Percentiles rank a stretch among this genome's conserved stretches.
phyloP scores from a whole-genome alignment of 1,284 basidiomycete genomes.

The Sphaerobolus stellatus region DNA sequence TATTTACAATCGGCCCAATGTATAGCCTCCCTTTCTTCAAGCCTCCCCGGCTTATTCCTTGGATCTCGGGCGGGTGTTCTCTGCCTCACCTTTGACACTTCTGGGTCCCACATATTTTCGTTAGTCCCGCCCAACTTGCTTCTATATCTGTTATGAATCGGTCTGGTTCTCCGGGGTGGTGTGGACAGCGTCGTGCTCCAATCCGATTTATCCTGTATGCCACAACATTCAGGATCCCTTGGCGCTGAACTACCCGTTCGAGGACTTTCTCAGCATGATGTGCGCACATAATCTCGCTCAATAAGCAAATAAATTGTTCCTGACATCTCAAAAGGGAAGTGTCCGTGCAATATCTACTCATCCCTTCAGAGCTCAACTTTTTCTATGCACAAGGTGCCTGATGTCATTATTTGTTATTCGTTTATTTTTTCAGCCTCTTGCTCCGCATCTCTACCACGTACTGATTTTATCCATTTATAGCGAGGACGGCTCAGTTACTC shows the following conservation, averaged over 20 bases:
- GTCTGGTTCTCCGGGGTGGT: conserved; percentile 46
- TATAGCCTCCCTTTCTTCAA: not conserved
- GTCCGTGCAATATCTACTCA: conserved; percentile 19
- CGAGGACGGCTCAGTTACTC: conserved; percentile 64
- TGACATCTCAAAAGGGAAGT: conserved; percentile 12
- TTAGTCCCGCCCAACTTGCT: conserved; percentile 34
- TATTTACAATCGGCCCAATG: conserved; percentile 41
- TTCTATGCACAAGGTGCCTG: conserved; percentile 62
- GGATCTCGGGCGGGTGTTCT: conserved; percentile 62
- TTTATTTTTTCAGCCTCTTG: not conserved
- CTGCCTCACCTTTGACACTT: conserved; percentile 63
- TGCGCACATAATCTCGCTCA: conserved; percentile 27
- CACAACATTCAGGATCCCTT: conserved; percentile 12
- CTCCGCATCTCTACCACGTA: not conserved
- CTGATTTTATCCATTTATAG: conserved; percentile 39
- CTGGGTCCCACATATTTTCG: conserved; percentile 62
- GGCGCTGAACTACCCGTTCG: conserved; percentile 22
- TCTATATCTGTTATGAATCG: conserved; percentile 3
- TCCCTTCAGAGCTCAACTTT: conserved; percentile 60
- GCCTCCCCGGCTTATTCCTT: not conserved
- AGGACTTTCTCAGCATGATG: conserved; percentile 30
- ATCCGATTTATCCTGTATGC: conserved; percentile 47
- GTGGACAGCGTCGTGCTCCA: conserved; percentile 55
- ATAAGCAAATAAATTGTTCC: conserved; percentile 2
- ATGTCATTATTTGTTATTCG: conserved; percentile 9